These are phyloP conservation scores for Lavandula angustifolia DNA, from an alignment of 257 asterid genomes.

Conservation along the genomic window DNA sequence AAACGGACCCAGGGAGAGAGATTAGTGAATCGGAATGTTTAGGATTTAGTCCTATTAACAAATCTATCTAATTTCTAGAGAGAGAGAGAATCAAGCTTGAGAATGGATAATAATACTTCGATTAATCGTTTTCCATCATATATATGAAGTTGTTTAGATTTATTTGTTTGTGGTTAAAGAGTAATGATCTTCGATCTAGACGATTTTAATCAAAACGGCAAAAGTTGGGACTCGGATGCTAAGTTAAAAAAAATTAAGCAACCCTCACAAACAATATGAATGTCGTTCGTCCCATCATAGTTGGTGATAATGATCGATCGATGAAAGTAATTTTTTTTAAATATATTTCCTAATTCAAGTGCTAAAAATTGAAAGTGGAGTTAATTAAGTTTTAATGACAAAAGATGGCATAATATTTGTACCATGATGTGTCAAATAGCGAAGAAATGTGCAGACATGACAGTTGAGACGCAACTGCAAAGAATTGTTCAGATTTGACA, in stretches of 20 bases:
- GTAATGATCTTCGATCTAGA: too few relatives aligned
- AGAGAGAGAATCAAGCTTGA: too few relatives aligned
- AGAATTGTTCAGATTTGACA: constrained; percentile 44
- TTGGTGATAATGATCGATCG: constrained; percentile 20
- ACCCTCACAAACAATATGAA: constrained; percentile 6
- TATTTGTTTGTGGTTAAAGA: too few relatives aligned
- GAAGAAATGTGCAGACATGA: constrained; percentile 42
- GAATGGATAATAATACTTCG: too few relatives aligned
- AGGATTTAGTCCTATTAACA: constrained; percentile 29
- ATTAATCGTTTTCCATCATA: too few relatives aligned
- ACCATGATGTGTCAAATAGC: constrained; percentile 48
- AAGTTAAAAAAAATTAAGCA: constrained; percentile 14
- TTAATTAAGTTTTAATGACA: constrained; percentile 32
- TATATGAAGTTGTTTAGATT: too few relatives aligned
- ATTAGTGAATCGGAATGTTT: constrained; percentile 43
- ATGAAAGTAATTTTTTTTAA: background rate
- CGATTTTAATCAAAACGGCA: too few relatives aligned
- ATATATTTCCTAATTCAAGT: background rate
- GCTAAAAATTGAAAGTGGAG: background rate
- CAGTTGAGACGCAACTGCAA: constrained; percentile 41
- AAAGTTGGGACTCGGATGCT: constrained; percentile 2
- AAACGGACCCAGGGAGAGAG: constrained; percentile 46
- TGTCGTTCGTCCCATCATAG: constrained; percentile 23
- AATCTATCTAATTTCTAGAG: too few relatives aligned
- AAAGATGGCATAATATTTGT: constrained; percentile 35